Percentiles rank a stretch among this genome's conserved stretches.
phyloP scores from a whole-genome alignment of 331 rosid genomes.

The Cydonia oblonga region DNA sequence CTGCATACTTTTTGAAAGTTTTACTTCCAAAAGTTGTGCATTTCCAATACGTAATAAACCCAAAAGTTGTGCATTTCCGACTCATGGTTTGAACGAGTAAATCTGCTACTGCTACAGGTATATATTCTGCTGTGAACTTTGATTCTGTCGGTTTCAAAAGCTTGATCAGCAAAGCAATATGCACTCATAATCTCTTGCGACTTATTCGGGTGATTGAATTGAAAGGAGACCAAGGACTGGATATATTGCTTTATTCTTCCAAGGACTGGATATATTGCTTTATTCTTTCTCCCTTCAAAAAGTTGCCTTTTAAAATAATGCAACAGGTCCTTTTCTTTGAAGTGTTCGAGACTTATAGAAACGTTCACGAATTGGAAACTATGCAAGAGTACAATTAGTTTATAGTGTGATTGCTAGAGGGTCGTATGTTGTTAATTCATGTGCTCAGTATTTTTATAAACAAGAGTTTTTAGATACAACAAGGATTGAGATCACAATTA shows the following conservation, averaged over 20 bases:
- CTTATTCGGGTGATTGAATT: slow-evolving; percentile 31
- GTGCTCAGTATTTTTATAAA: not conserved
- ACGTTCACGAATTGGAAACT: not conserved
- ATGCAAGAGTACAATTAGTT: not conserved
- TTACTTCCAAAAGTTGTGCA: not conserved
- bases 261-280: slow-evolving; percentile 5
- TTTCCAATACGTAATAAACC: not conserved
- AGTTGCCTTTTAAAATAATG: slow-evolving; percentile 13
- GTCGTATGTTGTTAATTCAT: not conserved
- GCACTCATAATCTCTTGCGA: slow-evolving; percentile 8
- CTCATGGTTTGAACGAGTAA: not conserved
- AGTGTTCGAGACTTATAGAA: not conserved
- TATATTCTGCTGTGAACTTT: not conserved
- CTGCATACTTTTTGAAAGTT: not conserved
- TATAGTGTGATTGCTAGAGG: not conserved
- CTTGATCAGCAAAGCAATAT: not conserved
- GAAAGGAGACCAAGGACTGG: slow-evolving; percentile 19
- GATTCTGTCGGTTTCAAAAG: not conserved
- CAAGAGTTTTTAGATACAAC: too few species aligned
- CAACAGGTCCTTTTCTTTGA: not conserved
- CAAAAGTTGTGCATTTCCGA: not conserved
- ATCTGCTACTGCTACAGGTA: too few species aligned
- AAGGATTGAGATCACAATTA: too few species aligned
- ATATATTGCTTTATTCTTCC: not conserved
- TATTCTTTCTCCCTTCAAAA: slow-evolving; percentile 21